Evolutionary conservation across 805 yeast genomes (phyloP).

Genomic region (Candida piceae): DNA sequence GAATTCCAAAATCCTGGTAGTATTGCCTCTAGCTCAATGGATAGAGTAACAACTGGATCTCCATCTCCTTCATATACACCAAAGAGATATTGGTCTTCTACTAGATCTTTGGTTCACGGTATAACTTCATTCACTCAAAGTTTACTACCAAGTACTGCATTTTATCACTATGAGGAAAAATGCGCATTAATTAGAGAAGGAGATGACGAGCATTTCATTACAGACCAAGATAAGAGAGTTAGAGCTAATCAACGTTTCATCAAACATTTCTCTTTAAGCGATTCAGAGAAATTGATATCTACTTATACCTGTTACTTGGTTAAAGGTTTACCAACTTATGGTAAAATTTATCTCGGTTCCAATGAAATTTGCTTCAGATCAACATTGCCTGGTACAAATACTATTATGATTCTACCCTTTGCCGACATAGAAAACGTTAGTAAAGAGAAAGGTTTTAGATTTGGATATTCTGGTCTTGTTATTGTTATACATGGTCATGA

Average conservation of each 20-base stretch:
- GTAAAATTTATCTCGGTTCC: slow-evolving; percentile 71
- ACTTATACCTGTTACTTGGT: slow-evolving; percentile 67
- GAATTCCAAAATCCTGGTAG: too few relatives aligned
- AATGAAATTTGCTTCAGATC: slow-evolving; percentile 75
- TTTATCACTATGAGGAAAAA: slow-evolving; percentile 49
- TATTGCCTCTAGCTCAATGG: too few relatives aligned
- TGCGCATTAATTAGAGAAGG: slow-evolving; percentile 34
- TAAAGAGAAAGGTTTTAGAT: slow-evolving; percentile 62
- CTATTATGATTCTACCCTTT: slow-evolving; percentile 80
- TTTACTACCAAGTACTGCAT: slow-evolving; percentile 19
- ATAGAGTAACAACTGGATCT: too few relatives aligned
- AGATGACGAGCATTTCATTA: slow-evolving; percentile 48
- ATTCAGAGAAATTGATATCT: slow-evolving; percentile 49
- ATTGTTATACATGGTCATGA: slow-evolving; percentile 70
- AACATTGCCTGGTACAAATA: slow-evolving; percentile 67
- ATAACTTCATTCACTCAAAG: slow-evolving; percentile 24
- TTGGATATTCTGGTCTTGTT: slow-evolving; percentile 68
- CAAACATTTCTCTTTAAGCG: slow-evolving; percentile 58
- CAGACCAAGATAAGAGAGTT: slow-evolving; percentile 36
- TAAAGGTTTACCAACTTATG: slow-evolving; percentile 73
- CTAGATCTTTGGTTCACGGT: slow-evolving; percentile 27
- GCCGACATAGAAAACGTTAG: slow-evolving; percentile 64
- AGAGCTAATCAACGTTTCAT: slow-evolving; percentile 56
- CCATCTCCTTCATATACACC: too few relatives aligned
- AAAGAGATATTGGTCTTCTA: slow-evolving; percentile 12